Evolutionary conservation across 345 rosid species (phyloP).

Genomic region (Gossypium turneri): DNA sequence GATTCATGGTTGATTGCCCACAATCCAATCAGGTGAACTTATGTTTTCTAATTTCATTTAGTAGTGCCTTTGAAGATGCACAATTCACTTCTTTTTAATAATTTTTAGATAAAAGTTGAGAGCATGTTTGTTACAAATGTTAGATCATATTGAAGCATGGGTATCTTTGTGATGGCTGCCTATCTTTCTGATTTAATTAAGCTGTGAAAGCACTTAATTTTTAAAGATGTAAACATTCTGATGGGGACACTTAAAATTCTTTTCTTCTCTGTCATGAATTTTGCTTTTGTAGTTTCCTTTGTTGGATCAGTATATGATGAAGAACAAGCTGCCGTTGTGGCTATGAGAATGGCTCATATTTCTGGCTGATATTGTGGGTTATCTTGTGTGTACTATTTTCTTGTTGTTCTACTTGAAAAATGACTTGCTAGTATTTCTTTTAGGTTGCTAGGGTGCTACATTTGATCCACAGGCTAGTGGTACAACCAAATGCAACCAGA

Average conservation of each 20-base stretch:
- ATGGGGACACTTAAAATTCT: not conserved
- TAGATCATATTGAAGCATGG: not conserved
- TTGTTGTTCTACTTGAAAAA: conserved; percentile 9
- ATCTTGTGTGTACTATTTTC: conserved; percentile 1
- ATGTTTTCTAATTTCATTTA: not conserved
- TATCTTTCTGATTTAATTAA: not conserved
- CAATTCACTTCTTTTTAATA: not conserved
- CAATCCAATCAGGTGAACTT: conserved; percentile 85
- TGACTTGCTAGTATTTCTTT: conserved; percentile 27
- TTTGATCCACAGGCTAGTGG: conserved; percentile 79
- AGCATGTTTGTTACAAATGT: not conserved
- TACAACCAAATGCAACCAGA: conserved; percentile 86
- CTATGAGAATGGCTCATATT: conserved; percentile 1
- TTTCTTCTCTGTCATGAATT: not conserved
- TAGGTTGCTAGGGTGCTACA: conserved; percentile 92
- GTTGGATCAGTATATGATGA: not conserved
- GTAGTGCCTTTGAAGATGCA: not conserved
- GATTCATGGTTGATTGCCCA: conserved; percentile 93
- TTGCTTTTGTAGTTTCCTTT: not conserved
- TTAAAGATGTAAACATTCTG: not conserved
- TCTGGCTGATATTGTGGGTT: conserved; percentile 8
- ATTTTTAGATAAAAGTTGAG: not conserved
- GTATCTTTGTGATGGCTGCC: not conserved
- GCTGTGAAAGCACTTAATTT: conserved; percentile 2
- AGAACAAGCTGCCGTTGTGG: not conserved